These are phyloP conservation scores for Tilletia caries DNA, from an alignment of 1,284 basidiomycete species.

Conservation along the genomic window DNA sequence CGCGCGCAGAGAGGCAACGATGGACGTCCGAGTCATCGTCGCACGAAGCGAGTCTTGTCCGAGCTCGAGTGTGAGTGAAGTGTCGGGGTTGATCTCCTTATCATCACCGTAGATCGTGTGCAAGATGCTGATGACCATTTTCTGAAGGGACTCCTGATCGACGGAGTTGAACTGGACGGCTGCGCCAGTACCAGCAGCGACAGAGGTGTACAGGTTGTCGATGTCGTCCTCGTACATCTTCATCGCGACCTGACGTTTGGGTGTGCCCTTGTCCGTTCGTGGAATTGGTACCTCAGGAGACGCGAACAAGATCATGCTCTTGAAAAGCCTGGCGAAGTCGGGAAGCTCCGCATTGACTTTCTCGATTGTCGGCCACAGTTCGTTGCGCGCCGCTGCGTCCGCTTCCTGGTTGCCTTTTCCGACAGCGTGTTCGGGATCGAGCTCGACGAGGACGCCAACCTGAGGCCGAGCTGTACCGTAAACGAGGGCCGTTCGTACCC, in stretches of 20 bases:
- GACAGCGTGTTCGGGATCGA: not conserved
- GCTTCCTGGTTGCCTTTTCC: not conserved
- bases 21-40: not conserved
- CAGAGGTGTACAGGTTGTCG: not conserved
- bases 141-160: not conserved
- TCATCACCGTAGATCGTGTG: not conserved
- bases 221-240: not conserved
- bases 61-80: conserved; percentile 4
- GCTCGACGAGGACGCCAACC: conserved; percentile 4
- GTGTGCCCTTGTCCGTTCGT: not conserved
- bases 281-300: not conserved
- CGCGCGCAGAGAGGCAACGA: not conserved
- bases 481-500: not conserved
- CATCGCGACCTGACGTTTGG: not conserved
- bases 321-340: conserved; percentile 10
- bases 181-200: not conserved
- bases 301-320: conserved; percentile 12
- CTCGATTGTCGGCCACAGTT: conserved; percentile 1
- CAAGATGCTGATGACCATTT: not conserved
- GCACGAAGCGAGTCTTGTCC: conserved; percentile 8
- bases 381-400: not conserved
- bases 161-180: not conserved
- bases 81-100: not conserved
- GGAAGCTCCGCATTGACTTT: conserved; percentile 3
- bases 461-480: not conserved